Evolutionary conservation across 805 yeast species (phyloP).

Genomic region (Kazachstania viticola): DNA sequence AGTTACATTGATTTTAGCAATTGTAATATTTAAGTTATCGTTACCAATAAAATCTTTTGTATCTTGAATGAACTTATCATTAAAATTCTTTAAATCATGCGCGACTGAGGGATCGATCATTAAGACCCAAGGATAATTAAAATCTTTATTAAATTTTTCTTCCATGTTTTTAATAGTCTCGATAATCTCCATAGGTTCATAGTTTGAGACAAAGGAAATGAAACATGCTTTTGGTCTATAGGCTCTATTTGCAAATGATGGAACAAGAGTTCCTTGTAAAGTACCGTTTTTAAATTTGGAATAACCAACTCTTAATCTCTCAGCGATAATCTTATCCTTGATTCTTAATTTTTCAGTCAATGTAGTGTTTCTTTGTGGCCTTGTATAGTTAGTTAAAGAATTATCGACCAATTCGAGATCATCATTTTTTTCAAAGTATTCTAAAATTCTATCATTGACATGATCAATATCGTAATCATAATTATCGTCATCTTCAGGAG

Average conservation of each 20-base stretch:
- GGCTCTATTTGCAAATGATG: slow-evolving; percentile 6
- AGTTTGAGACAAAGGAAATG: slow-evolving; percentile 44
- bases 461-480: no score
- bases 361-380: no score
- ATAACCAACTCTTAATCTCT: slow-evolving; percentile 1
- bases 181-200: slow-evolving; percentile 43
- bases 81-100: slow-evolving; percentile 54
- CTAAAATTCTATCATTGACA: no score
- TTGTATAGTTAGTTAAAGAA: no score
- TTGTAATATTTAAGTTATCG: slow-evolving; percentile 29
- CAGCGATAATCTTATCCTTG: not conserved
- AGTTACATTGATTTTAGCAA: not conserved
- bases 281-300: slow-evolving; percentile 1
- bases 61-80: slow-evolving; percentile 50
- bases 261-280: slow-evolving; percentile 1
- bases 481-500: no score
- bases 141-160: slow-evolving; percentile 65
- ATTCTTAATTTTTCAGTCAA: not conserved
- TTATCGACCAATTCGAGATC: no score
- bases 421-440: no score
- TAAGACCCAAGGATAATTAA: slow-evolving; percentile 85
- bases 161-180: slow-evolving; percentile 59
- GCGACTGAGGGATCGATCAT: no score
- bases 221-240: slow-evolving; percentile 22
- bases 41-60: slow-evolving; percentile 36